A percentile compares a stretch with the other conserved stretches of the same genome.
phyloP scores from a whole-genome alignment of 192 early-diverging fungal species.

The Coemansia sp. region DNA sequence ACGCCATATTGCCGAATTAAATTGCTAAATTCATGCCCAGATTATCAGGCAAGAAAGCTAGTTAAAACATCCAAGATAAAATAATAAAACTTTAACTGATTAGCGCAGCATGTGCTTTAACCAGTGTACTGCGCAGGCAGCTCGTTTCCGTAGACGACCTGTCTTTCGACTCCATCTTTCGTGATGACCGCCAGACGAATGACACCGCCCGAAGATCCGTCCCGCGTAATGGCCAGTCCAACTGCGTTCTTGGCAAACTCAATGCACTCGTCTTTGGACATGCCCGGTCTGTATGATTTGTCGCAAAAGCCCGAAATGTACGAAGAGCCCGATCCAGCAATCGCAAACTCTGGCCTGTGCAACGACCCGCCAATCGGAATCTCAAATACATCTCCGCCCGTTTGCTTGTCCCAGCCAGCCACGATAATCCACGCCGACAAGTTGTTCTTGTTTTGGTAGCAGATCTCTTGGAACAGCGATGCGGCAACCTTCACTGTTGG shows the following conservation, averaged over 20 bases:
- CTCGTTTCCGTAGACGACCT: conserved; percentile 82
- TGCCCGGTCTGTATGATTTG: conserved; percentile 71
- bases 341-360: conserved; percentile 87
- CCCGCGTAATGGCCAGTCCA: conserved; percentile 90
- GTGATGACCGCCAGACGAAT: conserved; percentile 94
- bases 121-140: conserved; percentile 57
- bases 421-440: conserved; percentile 94
- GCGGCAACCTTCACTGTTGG: conserved; percentile 88
- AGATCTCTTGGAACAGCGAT: conserved; percentile 88
- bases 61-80: too few relatives aligned
- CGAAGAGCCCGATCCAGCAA: conserved; percentile 92
- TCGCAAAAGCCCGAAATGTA: conserved; percentile 99
- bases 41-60: too few relatives aligned
- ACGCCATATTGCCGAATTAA: too few relatives aligned
- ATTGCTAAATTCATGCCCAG: too few relatives aligned
- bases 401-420: conserved; percentile 92
- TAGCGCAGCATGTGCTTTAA: conserved; percentile 3
- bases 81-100: too few relatives aligned
- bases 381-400: conserved; percentile 85
- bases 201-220: conserved; percentile 95
- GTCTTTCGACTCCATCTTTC: conserved; percentile 81
- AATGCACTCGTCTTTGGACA: conserved; percentile 85
- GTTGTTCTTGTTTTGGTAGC: conserved; percentile 89
- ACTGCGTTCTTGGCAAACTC: conserved; percentile 94
- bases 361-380: conserved; percentile 92